phyloP scores from a whole-genome alignment of 2,329 filamentous ascomycete genomes.

The Trichophyton simii region DNA sequence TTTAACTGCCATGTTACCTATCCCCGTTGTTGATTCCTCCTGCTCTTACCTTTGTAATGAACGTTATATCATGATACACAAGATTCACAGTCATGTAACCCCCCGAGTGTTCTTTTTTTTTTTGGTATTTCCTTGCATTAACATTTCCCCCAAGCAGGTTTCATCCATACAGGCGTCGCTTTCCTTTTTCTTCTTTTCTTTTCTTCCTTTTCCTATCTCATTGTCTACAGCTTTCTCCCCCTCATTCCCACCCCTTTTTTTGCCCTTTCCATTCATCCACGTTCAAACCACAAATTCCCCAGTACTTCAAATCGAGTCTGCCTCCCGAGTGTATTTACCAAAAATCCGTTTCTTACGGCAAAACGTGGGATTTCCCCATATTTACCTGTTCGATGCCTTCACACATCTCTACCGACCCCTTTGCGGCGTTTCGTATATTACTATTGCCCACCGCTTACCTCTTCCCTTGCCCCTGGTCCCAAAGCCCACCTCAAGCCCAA shows the following conservation, averaged over 20 bases:
- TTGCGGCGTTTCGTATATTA: background rate
- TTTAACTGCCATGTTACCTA: background rate
- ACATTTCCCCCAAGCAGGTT: background rate
- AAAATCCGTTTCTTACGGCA: background rate
- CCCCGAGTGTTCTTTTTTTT: constrained; percentile 15
- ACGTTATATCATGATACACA: constrained; percentile 28
- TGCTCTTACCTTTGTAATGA: constrained; percentile 17
- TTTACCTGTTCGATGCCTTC: background rate
- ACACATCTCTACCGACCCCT: background rate
- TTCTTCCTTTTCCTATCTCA: background rate
- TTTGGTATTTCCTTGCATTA: constrained; percentile 6
- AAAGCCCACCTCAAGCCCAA: background rate
- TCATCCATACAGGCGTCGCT: constrained; percentile 1
- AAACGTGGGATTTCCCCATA: background rate
- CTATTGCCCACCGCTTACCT: background rate
- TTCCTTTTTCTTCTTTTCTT: background rate
- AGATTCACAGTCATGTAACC: constrained; percentile 39
- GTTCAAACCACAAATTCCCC: background rate
- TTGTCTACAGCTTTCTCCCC: background rate
- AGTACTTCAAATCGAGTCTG: background rate
- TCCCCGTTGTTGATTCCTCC: background rate
- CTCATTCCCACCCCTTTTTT: background rate
- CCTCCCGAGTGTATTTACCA: background rate
- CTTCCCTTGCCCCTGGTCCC: background rate
- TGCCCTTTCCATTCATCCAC: background rate